Percentiles rank a stretch among this genome's conserved stretches.
Conservation (phyloP, 1,284 basidiomycete genomes). For the Schizophyllum amplum region DNA sequence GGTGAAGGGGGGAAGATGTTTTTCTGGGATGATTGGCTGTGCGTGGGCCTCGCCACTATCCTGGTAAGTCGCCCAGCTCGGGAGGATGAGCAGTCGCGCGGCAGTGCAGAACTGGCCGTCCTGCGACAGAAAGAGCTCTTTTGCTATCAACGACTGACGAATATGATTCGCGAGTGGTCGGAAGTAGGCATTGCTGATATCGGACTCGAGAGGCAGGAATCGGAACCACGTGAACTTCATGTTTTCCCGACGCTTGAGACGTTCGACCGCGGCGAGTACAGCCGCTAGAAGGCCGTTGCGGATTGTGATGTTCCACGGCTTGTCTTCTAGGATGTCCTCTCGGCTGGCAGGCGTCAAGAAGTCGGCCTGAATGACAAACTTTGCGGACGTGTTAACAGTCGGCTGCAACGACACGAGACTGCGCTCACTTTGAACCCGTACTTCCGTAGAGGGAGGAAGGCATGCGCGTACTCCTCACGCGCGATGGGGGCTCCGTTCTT, state of each 20-base stretch:
- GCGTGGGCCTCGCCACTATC: not conserved
- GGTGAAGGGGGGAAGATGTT: not conserved
- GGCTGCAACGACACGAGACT: not conserved
- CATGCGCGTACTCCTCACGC: not conserved
- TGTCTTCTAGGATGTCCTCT: conserved; percentile 3
- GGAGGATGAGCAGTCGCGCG: not conserved
- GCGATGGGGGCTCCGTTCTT: not conserved
- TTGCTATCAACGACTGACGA: not conserved
- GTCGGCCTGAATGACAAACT: conserved; percentile 6
- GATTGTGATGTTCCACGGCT: conserved; percentile 1
- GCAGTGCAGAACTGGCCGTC: not conserved
- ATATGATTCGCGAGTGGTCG: not conserved
- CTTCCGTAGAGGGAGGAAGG: conserved; percentile 3
- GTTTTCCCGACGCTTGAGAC: not conserved
- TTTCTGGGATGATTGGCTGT: not conserved
- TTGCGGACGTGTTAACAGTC: not conserved
- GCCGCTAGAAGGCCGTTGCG: not conserved
- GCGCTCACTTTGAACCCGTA: conserved; percentile 2
- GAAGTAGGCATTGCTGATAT: not conserved
- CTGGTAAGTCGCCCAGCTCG: not conserved
- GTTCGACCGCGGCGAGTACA: not conserved
- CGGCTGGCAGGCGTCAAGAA: conserved; percentile 5
- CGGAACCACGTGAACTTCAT: conserved; percentile 3
- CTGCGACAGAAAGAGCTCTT: not conserved
- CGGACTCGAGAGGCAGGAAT: not conserved